Base-by-base conservation (phyloP, 352 stramenopile species). In the Phytophthora pluvialis region DNA sequence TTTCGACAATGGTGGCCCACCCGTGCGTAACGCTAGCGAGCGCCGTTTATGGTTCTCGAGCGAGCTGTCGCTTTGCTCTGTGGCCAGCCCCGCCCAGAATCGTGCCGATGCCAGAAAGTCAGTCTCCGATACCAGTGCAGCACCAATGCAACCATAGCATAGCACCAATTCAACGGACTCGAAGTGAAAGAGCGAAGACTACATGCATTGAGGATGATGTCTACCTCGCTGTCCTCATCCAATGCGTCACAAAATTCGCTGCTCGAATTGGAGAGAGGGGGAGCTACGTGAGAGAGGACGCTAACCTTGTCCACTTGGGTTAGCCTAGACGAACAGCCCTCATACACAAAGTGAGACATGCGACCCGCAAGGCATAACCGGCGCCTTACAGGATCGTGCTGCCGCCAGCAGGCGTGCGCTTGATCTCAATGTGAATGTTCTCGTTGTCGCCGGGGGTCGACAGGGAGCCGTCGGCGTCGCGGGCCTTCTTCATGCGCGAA, bases 391-490 rank as follows among this genome's bases (percentile, higher is more conserved):
- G 69, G 33, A 80, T 78, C 39, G 73, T 80, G 65, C 69, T 80
- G 46, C 73, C 69, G 31, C 62, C 70, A n/a, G 69, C 70, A 39
- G 73, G 73, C 32, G 73, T 80, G 42, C 52, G 65, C 61, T 70
- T 78, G 44, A 80, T 74, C 57, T 80, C 73, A 46, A 80, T 69
- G 46, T 77, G 70, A 25, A 77, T 77, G 40, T 72, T 64, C 46
- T 69, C 64, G 44, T 51, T 61, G 39, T 77, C 69, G 13, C 60
- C 64, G 13, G 69, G 69, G 15, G 69, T 77, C 25, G 46, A 38
- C 32, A 77, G 52, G 28, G 58, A 29, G 7, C 50, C 69, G 35
- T 77, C 64, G 38, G 48, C 54, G 4, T 71, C 60, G 38, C 53
- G 68, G 8, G 53, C 16, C 25, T 74, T 72, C 51, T 75, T 78